Percentiles rank a stretch among this genome's conserved stretches.
Conservation (phyloP, 2,329 filamentous ascomycete species). For the Metarhizium album region DNA sequence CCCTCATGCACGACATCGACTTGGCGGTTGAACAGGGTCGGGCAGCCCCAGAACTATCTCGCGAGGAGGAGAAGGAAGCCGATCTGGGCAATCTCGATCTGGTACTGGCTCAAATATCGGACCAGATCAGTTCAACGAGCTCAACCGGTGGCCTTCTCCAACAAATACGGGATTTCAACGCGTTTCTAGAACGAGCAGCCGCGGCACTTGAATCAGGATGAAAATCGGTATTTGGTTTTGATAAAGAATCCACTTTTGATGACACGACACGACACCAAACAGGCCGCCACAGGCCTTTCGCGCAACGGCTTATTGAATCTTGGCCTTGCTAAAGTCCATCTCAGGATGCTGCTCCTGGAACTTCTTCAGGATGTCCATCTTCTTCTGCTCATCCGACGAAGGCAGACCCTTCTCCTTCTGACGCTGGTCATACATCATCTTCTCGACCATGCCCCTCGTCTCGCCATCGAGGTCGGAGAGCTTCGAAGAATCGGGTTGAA, state of each 20-base stretch:
- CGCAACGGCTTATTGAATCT: conserved; percentile 37
- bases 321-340: conserved; percentile 63
- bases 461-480: conserved; percentile 88
- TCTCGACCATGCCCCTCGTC: conserved; percentile 96
- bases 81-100: conserved; percentile 48
- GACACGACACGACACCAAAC: not conserved
- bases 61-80: conserved; percentile 34
- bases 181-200: conserved; percentile 51
- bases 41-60: conserved; percentile 34
- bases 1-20: conserved; percentile 51
- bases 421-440: conserved; percentile 99
- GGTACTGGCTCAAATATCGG: conserved; percentile 41
- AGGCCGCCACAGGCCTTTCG: not conserved
- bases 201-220: conserved; percentile 39
- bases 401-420: conserved; percentile 90
- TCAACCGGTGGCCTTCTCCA: conserved; percentile 41
- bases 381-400: conserved; percentile 90
- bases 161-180: conserved; percentile 51
- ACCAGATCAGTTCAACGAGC: conserved; percentile 39
- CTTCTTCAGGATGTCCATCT: conserved; percentile 83
- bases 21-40: conserved; percentile 41
- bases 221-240: conserved; percentile 9
- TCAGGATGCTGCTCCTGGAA: conserved; percentile 74
- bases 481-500: conserved; percentile 85
- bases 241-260: not conserved